A percentile compares a stretch with the other conserved stretches of the same genome.
These are phyloP conservation scores for Verticillium longisporum DNA, from an alignment of 2,329 filamentous ascomycete species.

Conservation along the genomic window DNA sequence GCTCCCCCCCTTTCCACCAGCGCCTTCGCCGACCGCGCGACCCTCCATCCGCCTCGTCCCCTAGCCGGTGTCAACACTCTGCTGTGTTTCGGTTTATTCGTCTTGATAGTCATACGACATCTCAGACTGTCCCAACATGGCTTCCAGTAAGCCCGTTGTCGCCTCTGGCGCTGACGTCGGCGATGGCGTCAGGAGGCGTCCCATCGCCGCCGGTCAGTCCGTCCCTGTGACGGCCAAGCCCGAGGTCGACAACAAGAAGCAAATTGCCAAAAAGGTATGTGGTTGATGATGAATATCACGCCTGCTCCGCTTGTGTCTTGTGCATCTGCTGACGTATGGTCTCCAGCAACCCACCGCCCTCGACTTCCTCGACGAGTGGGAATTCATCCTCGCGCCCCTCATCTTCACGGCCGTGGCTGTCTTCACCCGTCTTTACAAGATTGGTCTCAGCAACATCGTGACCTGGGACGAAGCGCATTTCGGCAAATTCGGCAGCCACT, in stretches of 20 bases:
- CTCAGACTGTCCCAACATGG: conserved; percentile 31
- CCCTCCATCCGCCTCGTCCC: neutral
- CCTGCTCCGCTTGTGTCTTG: neutral
- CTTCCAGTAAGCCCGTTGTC: conserved; percentile 45
- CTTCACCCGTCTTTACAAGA: conserved; percentile 64
- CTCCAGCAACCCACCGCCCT: conserved; percentile 48
- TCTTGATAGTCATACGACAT: neutral
- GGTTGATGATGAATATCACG: conserved; percentile 5
- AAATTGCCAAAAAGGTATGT: conserved; percentile 48
- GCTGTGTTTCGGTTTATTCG: neutral
- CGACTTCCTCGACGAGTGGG: conserved; percentile 56
- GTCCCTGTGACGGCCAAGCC: conserved; percentile 25
- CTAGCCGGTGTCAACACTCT: neutral
- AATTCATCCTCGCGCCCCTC: conserved; percentile 54
- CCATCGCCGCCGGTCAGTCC: conserved; percentile 36
- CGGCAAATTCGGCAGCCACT: conserved; percentile 97
- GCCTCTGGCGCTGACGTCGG: conserved; percentile 54
- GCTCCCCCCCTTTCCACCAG: conserved; percentile 5
- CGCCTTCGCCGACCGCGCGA: neutral
- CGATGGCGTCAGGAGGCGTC: conserved; percentile 51
- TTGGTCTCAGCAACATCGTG: conserved; percentile 60
- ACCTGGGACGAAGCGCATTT: conserved; percentile 69
- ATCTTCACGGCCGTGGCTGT: conserved; percentile 56
- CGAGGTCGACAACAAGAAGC: conserved; percentile 54
- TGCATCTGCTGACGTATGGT: conserved; percentile 13